Evolutionary conservation across 208 protist species (phyloP).

Genomic region (Trypanosoma caninum): DNA sequence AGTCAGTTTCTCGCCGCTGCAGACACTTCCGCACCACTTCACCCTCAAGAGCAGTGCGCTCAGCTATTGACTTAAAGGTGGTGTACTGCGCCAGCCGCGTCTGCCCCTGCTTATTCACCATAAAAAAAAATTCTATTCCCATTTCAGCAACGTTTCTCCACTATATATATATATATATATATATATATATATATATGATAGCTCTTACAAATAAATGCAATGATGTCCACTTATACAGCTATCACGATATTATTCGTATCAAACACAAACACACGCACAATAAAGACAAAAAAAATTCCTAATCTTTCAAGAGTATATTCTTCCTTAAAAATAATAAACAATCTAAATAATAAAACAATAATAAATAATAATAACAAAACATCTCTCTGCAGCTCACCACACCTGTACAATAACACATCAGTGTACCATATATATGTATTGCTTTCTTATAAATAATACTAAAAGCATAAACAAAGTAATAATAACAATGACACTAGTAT

Average conservation of each 20-base stretch:
- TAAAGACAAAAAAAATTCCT: conserved; percentile 1
- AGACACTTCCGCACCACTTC: conserved; percentile 96
- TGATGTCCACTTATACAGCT: no score
- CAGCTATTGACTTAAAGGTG: conserved; percentile 62
- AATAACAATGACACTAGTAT: neutral
- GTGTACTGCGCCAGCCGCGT: conserved; percentile 94
- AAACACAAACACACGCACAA: neutral
- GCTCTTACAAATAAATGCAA: neutral
- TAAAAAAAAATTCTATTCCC: conserved; percentile 93
- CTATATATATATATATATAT: conserved; percentile 2
- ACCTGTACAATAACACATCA: no score
- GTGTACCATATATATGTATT: no score
- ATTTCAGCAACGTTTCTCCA: conserved; percentile 14
- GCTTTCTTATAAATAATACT: no score
- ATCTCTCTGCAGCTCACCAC: no score
- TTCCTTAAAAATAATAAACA: conserved; percentile 10
- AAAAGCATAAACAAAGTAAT: no score
- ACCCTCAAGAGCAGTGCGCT: conserved; percentile 84
- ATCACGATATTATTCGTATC: no score
- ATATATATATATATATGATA: conserved; percentile 8
- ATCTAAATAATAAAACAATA: conserved; percentile 15
- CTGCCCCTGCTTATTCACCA: conserved; percentile 97
- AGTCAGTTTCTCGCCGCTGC: conserved; percentile 77
- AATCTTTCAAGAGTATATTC: no score
- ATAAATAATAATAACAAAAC: no score